These are phyloP conservation scores for Mimosa pudica DNA, from an alignment of 306 rosid species.

Conservation along the genomic window DNA sequence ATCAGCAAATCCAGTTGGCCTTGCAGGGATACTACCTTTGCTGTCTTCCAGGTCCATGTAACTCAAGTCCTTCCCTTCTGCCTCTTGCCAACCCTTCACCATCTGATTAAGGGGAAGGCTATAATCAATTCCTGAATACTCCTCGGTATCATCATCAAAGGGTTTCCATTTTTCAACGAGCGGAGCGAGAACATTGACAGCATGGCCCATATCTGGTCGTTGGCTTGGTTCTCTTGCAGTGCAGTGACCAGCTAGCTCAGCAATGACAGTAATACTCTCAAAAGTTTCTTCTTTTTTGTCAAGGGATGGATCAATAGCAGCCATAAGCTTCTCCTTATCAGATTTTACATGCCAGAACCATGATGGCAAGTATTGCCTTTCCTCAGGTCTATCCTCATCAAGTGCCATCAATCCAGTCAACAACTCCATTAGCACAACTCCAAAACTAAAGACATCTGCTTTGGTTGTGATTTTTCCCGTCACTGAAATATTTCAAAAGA, in stretches of 20 bases:
- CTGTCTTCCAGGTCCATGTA: slow-evolving; percentile 75
- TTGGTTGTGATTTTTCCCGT: slow-evolving; percentile 98
- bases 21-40: slow-evolving; percentile 92
- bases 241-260: slow-evolving; percentile 97
- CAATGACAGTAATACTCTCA: slow-evolving; percentile 63
- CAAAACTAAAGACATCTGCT: slow-evolving; percentile 96
- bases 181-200: slow-evolving; percentile 78
- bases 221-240: slow-evolving; percentile 91
- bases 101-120: slow-evolving; percentile 92
- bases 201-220: slow-evolving; percentile 96
- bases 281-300: slow-evolving; percentile 75
- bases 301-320: slow-evolving; percentile 74
- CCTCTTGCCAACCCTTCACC: slow-evolving; percentile 99
- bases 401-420: slow-evolving; percentile 94
- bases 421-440: slow-evolving; percentile 97
- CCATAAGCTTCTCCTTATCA: slow-evolving; percentile 73
- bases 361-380: slow-evolving; percentile 86
- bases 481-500: slow-evolving; percentile 59
- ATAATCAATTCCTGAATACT: slow-evolving; percentile 86
- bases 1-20: slow-evolving; percentile 94
- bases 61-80: slow-evolving; percentile 82
- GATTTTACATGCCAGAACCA: slow-evolving; percentile 99
- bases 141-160: slow-evolving; percentile 68
- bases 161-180: slow-evolving; percentile 99
- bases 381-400: slow-evolving; percentile 86